These are phyloP conservation scores for Pouteria campechiana DNA, from an alignment of 179 eudicot genomes.

Conservation along the genomic window DNA sequence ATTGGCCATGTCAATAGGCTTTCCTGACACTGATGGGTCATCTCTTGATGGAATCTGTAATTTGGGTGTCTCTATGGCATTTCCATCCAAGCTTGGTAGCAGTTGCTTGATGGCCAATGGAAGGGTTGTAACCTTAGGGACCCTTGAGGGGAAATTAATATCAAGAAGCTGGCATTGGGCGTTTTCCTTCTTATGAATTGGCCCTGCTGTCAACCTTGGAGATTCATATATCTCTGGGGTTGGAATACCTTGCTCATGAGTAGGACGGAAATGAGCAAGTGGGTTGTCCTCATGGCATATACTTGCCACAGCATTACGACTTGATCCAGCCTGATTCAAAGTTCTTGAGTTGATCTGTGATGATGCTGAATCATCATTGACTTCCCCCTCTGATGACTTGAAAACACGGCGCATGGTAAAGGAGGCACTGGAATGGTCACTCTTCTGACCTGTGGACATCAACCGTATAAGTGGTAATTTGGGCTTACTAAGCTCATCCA, in stretches of 20 bases:
- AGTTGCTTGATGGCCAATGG: slow-evolving; percentile 12
- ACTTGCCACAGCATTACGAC: slow-evolving; percentile 22
- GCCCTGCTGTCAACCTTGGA: slow-evolving; percentile 45
- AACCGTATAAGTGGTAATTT: slow-evolving; percentile 72
- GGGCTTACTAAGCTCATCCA: slow-evolving; percentile 84
- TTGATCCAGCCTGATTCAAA: slow-evolving; percentile 25
- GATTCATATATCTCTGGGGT: slow-evolving; percentile 77
- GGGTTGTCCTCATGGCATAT: slow-evolving; percentile 23
- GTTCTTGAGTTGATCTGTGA: slow-evolving; percentile 31
- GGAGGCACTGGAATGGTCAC: slow-evolving; percentile 80
- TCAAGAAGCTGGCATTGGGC: slow-evolving; percentile 54
- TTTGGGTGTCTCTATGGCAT: slow-evolving; percentile 20
- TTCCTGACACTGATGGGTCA: slow-evolving; percentile 9
- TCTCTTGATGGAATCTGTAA: slow-evolving; percentile 7
- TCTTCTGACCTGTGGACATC: slow-evolving; percentile 75
- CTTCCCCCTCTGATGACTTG: slow-evolving; percentile 47
- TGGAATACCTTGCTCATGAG: slow-evolving; percentile 66
- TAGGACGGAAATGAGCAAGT: slow-evolving; percentile 11
- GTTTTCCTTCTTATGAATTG: slow-evolving; percentile 28
- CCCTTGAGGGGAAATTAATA: slow-evolving; percentile 67
- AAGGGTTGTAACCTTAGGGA: slow-evolving; percentile 17
- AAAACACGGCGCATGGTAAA: slow-evolving; percentile 85
- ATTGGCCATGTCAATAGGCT: slow-evolving; percentile 24
- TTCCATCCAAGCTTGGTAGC: slow-evolving; percentile 28
- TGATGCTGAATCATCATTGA: slow-evolving; percentile 42